Conservation (phyloP, 805 yeast species). For the Metschnikowia santaceciliae region DNA sequence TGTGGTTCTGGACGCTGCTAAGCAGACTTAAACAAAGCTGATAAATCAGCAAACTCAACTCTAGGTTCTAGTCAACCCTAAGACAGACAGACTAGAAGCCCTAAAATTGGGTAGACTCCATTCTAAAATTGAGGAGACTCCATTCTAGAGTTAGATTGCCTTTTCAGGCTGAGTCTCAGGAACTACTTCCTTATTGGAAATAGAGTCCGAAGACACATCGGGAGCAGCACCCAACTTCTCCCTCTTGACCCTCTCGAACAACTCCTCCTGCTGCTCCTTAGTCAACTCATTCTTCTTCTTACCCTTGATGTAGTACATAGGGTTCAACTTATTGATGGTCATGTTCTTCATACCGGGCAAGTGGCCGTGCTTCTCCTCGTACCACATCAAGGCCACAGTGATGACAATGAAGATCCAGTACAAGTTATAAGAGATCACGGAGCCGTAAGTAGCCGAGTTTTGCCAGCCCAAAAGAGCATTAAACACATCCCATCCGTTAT, state of each 20-base stretch:
- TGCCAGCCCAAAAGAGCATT: conserved; percentile 96
- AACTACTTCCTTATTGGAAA: conserved; percentile 5
- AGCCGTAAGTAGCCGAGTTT: conserved; percentile 90
- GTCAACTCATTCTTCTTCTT: conserved; percentile 60
- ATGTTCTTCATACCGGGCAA: conserved; percentile 59
- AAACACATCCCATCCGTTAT: conserved; percentile 96
- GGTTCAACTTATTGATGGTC: conserved; percentile 53
- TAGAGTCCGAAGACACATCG: conserved; percentile 8
- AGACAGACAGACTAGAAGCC: too few relatives aligned
- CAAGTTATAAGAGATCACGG: conserved; percentile 79
- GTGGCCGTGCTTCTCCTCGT: conserved; percentile 79
- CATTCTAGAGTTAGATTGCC: too few relatives aligned
- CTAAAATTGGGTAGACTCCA: too few relatives aligned
- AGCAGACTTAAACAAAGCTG: too few relatives aligned
- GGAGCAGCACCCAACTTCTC: conserved; percentile 14
- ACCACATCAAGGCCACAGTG: conserved; percentile 59
- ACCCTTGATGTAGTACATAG: conserved; percentile 67
- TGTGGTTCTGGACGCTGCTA: not conserved
- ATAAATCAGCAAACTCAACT: too few relatives aligned
- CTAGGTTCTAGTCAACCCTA: too few relatives aligned
- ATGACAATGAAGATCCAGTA: conserved; percentile 75
- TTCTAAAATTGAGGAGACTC: too few relatives aligned
- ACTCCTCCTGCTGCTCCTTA: conserved; percentile 46
- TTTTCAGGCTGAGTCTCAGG: not conserved
- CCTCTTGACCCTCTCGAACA: conserved; percentile 39